Evolutionary conservation across 805 yeast species (phyloP).

Genomic region (Starmera amethionina): DNA sequence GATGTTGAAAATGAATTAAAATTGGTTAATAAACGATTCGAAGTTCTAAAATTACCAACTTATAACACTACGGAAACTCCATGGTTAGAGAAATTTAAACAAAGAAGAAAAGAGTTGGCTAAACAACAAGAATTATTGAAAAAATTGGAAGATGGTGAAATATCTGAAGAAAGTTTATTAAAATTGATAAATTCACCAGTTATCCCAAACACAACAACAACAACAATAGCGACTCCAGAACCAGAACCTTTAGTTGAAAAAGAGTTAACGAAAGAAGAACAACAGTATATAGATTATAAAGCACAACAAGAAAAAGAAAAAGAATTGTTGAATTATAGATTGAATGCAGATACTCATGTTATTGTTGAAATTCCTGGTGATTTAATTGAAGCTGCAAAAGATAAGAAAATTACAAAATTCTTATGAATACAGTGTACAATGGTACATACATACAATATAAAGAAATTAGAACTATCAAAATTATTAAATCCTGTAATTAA

Average conservation of each 20-base stretch:
- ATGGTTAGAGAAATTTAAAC: constrained; percentile 16
- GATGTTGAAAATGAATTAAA: constrained; percentile 32
- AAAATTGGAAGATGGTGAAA: background rate
- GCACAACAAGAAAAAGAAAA: constrained; percentile 12
- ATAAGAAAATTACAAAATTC: constrained; percentile 26
- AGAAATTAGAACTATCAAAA: background rate
- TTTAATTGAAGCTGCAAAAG: constrained; percentile 26
- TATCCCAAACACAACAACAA: background rate
- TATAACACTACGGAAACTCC: constrained; percentile 3
- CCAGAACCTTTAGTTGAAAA: constrained; percentile 15
- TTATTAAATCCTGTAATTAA: too few species aligned
- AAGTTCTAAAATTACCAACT: background rate
- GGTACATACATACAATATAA: background rate
- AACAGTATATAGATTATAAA: background rate
- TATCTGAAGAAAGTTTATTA: constrained; percentile 4
- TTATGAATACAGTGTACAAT: constrained; percentile 13
- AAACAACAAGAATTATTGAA: constrained; percentile 2
- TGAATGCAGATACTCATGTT: constrained; percentile 24
- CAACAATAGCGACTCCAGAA: constrained; percentile 12
- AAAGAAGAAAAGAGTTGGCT: constrained; percentile 3
- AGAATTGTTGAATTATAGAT: constrained; percentile 18
- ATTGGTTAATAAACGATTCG: constrained; percentile 25
- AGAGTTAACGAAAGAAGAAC: constrained; percentile 8
- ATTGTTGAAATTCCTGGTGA: constrained; percentile 32
- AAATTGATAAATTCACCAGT: background rate